Percentiles rank a stretch among this genome's conserved stretches.
Evolutionary conservation across 345 rosid species (phyloP).

Genomic region (Sonneratia caseolaris): DNA sequence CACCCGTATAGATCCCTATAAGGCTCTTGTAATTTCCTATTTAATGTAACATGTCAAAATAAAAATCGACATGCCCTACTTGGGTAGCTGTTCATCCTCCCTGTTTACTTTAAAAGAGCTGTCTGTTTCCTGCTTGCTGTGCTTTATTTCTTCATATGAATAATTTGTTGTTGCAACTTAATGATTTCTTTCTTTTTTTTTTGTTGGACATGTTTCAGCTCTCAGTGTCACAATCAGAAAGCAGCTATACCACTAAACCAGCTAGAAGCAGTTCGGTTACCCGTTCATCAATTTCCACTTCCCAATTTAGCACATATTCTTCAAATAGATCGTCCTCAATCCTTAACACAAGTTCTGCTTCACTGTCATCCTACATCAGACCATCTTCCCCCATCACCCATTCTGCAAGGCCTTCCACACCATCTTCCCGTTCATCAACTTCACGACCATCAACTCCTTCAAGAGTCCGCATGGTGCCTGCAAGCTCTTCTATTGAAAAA

Average conservation of each 20-base stretch:
- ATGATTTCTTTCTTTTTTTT: constrained; percentile 4
- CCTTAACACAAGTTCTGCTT: constrained; percentile 88
- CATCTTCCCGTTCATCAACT: constrained; percentile 37
- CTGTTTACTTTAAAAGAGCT: no score
- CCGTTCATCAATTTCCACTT: constrained; percentile 67
- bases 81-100: no score
- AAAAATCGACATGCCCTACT: no score
- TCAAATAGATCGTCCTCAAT: constrained; percentile 51
- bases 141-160: background rate
- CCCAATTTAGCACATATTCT: constrained; percentile 58
- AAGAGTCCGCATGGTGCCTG: constrained; percentile 50
- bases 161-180: background rate
- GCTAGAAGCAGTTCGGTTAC: constrained; percentile 83
- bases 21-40: no score
- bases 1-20: no score
- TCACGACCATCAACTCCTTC: constrained; percentile 80
- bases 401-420: constrained; percentile 70
- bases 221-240: constrained; percentile 82
- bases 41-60: no score
- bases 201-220: constrained; percentile 39
- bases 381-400: constrained; percentile 73
- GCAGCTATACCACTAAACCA: constrained; percentile 60
- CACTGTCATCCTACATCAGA: constrained; percentile 83
- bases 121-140: no score
- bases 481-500: constrained; percentile 42